Evolutionary conservation across 1,139 yeast genomes (phyloP).

Genomic region (Taphrina populina): DNA sequence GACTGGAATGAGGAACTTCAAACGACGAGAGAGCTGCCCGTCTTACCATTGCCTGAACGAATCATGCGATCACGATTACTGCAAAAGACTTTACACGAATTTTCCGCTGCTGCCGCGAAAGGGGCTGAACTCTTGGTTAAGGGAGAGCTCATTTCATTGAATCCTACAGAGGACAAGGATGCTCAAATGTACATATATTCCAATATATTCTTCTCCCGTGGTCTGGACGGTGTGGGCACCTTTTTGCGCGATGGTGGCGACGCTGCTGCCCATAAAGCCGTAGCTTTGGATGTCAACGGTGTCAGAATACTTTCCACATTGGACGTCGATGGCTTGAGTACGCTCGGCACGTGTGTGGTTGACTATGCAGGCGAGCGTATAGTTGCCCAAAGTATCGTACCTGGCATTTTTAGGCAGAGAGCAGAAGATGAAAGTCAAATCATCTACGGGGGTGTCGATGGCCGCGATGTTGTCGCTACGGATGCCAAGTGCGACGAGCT

Average conservation of each 20-base stretch:
- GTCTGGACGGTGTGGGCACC: conserved; percentile 68
- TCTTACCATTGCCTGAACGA: conserved; percentile 60
- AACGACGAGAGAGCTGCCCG: conserved; percentile 69
- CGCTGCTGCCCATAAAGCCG: conserved; percentile 81
- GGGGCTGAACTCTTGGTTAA: conserved; percentile 76
- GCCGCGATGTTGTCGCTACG: conserved; percentile 52
- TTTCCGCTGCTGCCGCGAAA: conserved; percentile 69
- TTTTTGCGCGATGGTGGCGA: conserved; percentile 71
- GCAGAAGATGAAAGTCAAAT: conserved; percentile 53
- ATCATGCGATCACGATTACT: conserved; percentile 73
- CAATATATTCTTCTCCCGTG: conserved; percentile 83
- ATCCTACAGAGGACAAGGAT: conserved; percentile 63
- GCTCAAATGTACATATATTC: conserved; percentile 71
- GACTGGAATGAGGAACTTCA: conserved; percentile 95
- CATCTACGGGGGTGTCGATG: conserved; percentile 73
- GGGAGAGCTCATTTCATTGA: conserved; percentile 76
- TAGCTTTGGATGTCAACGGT: conserved; percentile 74
- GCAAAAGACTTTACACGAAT: conserved; percentile 72
- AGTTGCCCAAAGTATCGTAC: conserved; percentile 93
- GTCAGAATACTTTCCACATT: conserved; percentile 66
- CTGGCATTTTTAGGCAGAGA: conserved; percentile 75
- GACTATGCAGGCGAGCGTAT: conserved; percentile 87
- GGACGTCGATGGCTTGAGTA: conserved; percentile 64
- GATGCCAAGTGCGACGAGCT: conserved; percentile 56
- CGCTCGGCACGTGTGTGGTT: conserved; percentile 75